These are phyloP conservation scores for Eucommia ulmoides DNA, from an alignment of 257 asterid species.

Conservation along the genomic window DNA sequence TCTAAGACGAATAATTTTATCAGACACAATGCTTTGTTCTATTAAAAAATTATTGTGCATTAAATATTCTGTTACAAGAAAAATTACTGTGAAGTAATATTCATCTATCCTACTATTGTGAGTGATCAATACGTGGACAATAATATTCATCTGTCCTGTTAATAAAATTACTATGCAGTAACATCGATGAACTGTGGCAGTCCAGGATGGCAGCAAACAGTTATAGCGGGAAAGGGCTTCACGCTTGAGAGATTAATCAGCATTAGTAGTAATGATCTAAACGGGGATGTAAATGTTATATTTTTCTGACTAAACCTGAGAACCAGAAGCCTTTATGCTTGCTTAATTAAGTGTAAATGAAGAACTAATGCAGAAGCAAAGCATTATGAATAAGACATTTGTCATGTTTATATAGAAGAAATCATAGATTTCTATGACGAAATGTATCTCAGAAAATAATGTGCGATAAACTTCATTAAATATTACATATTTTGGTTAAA, in stretches of 20 bases:
- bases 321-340: background rate
- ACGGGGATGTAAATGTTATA: background rate
- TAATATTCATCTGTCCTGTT: no score
- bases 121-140: no score
- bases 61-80: no score
- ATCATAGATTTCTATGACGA: background rate
- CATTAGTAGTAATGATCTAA: background rate
- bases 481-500: no score
- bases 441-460: no score
- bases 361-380: background rate
- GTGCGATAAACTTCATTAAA: no score
- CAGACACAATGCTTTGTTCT: no score
- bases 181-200: constrained; percentile 3
- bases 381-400: background rate
- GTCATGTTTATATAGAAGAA: background rate
- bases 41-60: no score
- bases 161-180: no score
- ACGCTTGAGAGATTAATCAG: background rate
- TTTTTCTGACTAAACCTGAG: background rate
- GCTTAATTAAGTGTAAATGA: background rate
- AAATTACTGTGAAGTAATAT: no score
- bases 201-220: background rate
- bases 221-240: background rate
- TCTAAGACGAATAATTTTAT: no score
- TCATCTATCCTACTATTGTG: no score